phyloP scores from a whole-genome alignment of 23 red algal species.

The Gracilaria gracilis region DNA sequence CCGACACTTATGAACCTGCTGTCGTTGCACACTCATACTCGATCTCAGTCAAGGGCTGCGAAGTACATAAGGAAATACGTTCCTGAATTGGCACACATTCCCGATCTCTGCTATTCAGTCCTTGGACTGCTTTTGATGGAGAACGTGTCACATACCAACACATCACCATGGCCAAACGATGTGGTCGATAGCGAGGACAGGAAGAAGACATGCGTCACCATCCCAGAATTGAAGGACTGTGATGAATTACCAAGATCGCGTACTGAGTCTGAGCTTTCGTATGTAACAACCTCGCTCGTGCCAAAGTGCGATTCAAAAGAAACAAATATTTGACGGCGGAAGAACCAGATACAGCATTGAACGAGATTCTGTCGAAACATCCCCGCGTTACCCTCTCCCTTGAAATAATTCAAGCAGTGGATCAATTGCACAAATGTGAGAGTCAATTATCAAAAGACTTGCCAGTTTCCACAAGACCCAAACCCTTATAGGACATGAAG shows the following conservation, averaged over 20 bases:
- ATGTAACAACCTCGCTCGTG: background rate
- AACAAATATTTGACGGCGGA: background rate
- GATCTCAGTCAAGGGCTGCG: constrained; percentile 59
- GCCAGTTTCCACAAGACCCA: background rate
- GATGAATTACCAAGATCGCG: background rate
- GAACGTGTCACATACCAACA: constrained; percentile 28
- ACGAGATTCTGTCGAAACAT: background rate
- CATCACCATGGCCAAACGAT: background rate
- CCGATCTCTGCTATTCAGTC: constrained; percentile 78
- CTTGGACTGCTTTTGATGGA: constrained; percentile 76
- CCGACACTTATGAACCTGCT: constrained; percentile 90
- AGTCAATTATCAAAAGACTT: background rate
- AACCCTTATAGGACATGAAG: background rate
- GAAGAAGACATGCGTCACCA: background rate
- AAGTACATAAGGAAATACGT: constrained; percentile 82
- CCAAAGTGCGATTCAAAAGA: background rate
- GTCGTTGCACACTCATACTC: constrained; percentile 49
- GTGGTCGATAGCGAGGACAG: background rate
- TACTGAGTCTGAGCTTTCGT: background rate
- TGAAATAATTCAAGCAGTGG: background rate
- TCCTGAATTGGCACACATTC: constrained; percentile 79
- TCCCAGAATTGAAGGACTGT: background rate
- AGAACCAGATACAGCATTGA: background rate
- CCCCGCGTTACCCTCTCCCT: background rate
- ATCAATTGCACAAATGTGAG: background rate